Evolutionary conservation across 2,329 filamentous ascomycete species (phyloP), one percentile per base, ranked within the genome.

Genomic region (Annulohypoxylon truncatum): DNA sequence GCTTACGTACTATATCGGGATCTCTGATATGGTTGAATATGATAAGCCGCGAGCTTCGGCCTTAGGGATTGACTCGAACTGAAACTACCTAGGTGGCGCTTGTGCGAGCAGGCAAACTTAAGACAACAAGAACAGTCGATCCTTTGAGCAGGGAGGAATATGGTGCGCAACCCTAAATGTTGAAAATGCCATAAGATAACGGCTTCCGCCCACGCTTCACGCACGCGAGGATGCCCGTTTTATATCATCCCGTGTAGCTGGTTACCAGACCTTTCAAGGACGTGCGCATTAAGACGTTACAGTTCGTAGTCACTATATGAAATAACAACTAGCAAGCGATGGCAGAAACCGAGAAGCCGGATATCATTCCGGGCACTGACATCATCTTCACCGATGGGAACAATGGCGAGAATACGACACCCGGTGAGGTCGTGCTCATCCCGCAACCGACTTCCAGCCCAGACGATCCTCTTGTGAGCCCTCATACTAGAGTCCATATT

Each of bases 391-490:
- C 60, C 9, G 63, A 52, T 15, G 20, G 44, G 10, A 53, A 54
- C 2, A 33, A 52, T 46, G 56, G 40, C 2, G 63, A 64, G n/a
- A 38, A 28, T 18, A n/a, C 24, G n/a, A 38, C 31, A 6, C 28
- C 28, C 12, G 61, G 59, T 5, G 68, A 72, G 40, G 57, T 73
- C 18, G 65, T 75, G 13, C 67, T 75, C 31, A 69, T 75, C 28
- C 74, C 74, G 1, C 71, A 70, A 22, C 73, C 74, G 4, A 71
- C 61, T 6, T 56, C 58, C 33, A 69, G 69, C 57, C 46, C 59
- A 15, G 65, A 75, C 26, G 73, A 75, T 55, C 74, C 74, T 1
- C 44, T 75, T n/a, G 70, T 73, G 47, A 58, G 55, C n/a, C 33
- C 7, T 12, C 26, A 6, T n/a, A n/a, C n/a, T n/a, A 31, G 47